A percentile compares a stretch with the other conserved stretches of the same genome.
Evolutionary conservation across 257 asterid genomes (phyloP).

Genomic region (Ehretia macrophylla): DNA sequence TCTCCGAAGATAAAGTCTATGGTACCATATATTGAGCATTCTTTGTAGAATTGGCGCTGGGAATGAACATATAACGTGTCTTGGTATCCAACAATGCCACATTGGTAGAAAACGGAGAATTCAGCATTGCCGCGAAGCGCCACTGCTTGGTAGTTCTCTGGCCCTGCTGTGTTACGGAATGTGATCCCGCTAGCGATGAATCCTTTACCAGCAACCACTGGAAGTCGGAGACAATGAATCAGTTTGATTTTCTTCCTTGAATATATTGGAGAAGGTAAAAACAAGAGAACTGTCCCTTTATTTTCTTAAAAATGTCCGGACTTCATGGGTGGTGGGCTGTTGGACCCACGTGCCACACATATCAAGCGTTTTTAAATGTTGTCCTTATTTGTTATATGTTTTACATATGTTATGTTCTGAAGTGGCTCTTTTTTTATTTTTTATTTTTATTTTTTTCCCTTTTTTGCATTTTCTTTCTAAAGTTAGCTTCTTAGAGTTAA

Average conservation of each 20-base stretch:
- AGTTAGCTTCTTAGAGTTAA: no score
- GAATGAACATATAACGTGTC: constrained; percentile 79
- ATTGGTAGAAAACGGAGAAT: constrained; percentile 59
- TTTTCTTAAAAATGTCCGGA: no score
- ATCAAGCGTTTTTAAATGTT: no score
- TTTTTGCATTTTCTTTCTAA: no score
- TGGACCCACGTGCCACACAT: neutral
- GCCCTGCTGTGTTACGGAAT: constrained; percentile 79
- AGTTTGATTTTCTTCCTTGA: neutral
- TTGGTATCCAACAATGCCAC: constrained; percentile 73
- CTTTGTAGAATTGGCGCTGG: constrained; percentile 65
- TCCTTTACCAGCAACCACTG: constrained; percentile 63
- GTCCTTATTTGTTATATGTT: no score
- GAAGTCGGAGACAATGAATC: neutral
- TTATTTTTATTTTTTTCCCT: no score
- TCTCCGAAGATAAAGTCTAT: constrained; percentile 83
- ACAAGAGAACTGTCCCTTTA: no score
- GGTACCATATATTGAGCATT: constrained; percentile 68
- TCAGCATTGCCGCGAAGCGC: constrained; percentile 76
- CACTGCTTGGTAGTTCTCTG: constrained; percentile 66
- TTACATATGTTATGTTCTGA: no score
- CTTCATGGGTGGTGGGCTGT: no score
- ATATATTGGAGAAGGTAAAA: no score
- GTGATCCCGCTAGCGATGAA: constrained; percentile 69
- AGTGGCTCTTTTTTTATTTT: no score